A percentile compares a stretch with the other conserved stretches of the same genome.
phyloP scores from a whole-genome alignment of 495 filamentous ascomycete genomes.

The Trichoderma orchidacearum region DNA sequence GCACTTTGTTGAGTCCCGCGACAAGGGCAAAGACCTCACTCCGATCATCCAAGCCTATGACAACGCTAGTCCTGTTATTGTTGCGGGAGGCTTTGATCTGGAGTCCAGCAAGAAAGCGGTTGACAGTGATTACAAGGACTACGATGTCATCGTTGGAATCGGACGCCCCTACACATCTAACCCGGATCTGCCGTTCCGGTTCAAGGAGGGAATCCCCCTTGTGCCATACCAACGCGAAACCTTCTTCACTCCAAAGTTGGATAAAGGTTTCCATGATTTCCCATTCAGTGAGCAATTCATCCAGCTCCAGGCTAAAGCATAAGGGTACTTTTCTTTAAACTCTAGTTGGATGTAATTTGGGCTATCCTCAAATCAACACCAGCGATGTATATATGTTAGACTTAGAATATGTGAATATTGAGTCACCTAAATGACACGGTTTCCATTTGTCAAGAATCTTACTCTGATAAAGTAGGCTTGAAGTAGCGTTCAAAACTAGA shows the following conservation, averaged over 20 bases:
- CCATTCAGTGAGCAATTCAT: conserved; percentile 17
- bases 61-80: conserved; percentile 8
- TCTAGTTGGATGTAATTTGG: no score
- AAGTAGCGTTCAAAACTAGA: no score
- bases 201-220: conserved; percentile 40
- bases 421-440: no score
- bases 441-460: no score
- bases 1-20: conserved; percentile 38
- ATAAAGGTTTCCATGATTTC: conserved; percentile 52
- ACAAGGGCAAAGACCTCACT: conserved; percentile 4
- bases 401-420: no score
- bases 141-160: conserved; percentile 36
- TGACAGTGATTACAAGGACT: conserved; percentile 35
- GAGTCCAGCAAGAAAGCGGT: conserved; percentile 26
- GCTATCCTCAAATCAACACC: no score
- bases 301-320: neutral
- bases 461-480: no score
- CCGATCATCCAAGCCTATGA: conserved; percentile 13
- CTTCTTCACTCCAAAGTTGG: conserved; percentile 35
- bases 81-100: conserved; percentile 13
- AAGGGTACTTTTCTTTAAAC: no score
- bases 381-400: neutral
- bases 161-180: conserved; percentile 51
- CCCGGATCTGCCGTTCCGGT: conserved; percentile 49
- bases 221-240: conserved; percentile 36